Evolutionary conservation across 2,329 filamentous ascomycete species (phyloP).

Genomic region (Metarhizium robertsii): DNA sequence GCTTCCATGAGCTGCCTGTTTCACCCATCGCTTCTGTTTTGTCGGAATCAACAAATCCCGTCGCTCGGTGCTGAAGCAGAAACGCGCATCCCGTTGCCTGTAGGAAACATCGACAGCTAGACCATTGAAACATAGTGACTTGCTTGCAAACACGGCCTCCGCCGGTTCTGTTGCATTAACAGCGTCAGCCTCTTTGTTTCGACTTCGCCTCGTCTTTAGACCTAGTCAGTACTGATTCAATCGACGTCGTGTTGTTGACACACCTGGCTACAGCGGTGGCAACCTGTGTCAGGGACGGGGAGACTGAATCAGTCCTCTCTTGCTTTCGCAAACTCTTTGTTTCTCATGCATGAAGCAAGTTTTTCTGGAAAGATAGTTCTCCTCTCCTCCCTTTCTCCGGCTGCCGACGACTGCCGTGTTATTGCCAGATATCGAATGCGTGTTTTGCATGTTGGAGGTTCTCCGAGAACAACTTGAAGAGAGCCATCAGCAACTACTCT

Average conservation of each 20-base stretch:
- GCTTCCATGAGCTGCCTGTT: background rate
- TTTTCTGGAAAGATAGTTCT: background rate
- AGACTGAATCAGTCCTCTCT: background rate
- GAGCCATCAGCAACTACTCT: background rate
- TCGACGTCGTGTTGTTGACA: background rate
- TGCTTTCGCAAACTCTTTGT: background rate
- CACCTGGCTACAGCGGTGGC: no score
- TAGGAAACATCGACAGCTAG: background rate
- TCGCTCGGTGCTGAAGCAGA: background rate
- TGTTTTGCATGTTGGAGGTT: background rate
- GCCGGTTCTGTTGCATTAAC: constrained; percentile 6
- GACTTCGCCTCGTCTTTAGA: background rate
- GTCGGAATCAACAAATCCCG: background rate
- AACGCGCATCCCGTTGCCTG: background rate
- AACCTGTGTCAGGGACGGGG: no score
- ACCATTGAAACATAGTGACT: background rate
- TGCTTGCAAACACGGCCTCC: background rate
- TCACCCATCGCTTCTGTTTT: background rate
- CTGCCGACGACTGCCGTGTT: no score
- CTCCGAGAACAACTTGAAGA: background rate
- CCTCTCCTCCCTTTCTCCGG: background rate
- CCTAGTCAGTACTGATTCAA: background rate
- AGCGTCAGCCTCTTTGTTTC: constrained; percentile 6
- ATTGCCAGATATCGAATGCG: background rate
- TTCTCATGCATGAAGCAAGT: background rate